Evolutionary conservation across 306 rosid species (phyloP), one percentile per base, ranked within the genome.

Genomic region (Prunus mongolica): DNA sequence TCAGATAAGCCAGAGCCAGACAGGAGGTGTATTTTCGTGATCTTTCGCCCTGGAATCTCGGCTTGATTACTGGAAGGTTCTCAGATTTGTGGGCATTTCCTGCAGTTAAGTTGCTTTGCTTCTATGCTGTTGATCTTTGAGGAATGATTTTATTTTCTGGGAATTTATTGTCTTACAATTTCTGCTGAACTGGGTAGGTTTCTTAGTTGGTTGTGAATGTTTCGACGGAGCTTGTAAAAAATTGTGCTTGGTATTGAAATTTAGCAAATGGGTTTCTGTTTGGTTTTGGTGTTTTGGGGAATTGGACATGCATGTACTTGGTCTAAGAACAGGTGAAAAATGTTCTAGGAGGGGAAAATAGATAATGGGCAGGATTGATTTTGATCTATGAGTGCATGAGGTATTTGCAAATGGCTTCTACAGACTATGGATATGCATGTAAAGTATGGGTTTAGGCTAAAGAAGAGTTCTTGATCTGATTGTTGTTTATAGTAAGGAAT

Each of bases 401-500:
- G 65, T 49, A 20, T 34, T 50, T 47, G 63, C 18, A 52, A 54
- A 6, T 54, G 44, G 74, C 44, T 38, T 38, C 9, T 38, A 38
- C 44, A 38, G 44, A 38, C 9, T 6, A 7, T 38, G 44, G 44
- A 38, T 38, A 38, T 38, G 44, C 44, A 24, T 78, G 57, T 25
- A 65, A 51, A 54, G 28, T 82, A 51, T 77, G 74, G 76, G 73
- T 84, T 46, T 41, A 30, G 74, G 77, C 67, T 74, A 73, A 69
- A 69, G 64, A 44, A 75, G 63, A 64, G 77, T 71, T 81, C 67
- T 63, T 83, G 85, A 84, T 81, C 51, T 78, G 76, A 46, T 73
- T 89, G 32, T 74, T 84, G 76, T 78, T 72, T 44, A 65, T 69
- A 76, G 64, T 77, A 86, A 85, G 77, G 61, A 67, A 94, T 94